Evolutionary conservation across 139 green algal genomes (phyloP), one percentile per base, ranked within the genome.

Genomic region (Picochlorum sp.): DNA sequence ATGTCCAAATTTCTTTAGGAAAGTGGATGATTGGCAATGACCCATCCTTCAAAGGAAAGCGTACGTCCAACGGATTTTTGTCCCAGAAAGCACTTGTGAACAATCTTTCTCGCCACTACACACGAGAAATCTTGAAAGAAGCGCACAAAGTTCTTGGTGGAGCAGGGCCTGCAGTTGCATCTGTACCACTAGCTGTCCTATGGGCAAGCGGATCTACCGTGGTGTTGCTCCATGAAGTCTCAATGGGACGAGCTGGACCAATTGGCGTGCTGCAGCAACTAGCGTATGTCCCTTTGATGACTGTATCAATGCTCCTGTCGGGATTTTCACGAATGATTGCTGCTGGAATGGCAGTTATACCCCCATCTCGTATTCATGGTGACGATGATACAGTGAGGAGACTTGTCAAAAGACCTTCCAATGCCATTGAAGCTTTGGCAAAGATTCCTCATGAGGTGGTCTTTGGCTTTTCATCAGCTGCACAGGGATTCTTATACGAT

Each of bases 101-200:
- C 44, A 72, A 74, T 51, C 71, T 94, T 13, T 60, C 49, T 4
- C 76, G 87, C 4, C 84, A 94, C 73, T 94, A 92, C 82, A 72
- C 57, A 13, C 71, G 74, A 50, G 70, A 82, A 13, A 76, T 49
- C 5, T 71, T 92, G 7, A 78, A 74, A 30, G 79, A 92, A 60
- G 74, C 78, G 5, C 78, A 87, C 68, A 91, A 91, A 71, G 74
- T 94, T 26, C 76, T 93, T 37, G 83, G 83, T 16, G 86, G 85
- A 32, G 80, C 85, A 1, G 86, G 86, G 0, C 87, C 84, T 32
- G 85, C 82, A 4, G 80, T 91, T 10, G 82, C 85, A 8, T 82
- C 81, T 4, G 74, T 90, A 15, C 85, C 81, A 2, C 71, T 86
- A 15, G 84, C 80, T 13, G 58, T 89, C 24, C 58, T 95, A 6